These are phyloP conservation scores for Acacia pycnantha DNA, from an alignment of 331 rosid genomes.

Conservation along the genomic window DNA sequence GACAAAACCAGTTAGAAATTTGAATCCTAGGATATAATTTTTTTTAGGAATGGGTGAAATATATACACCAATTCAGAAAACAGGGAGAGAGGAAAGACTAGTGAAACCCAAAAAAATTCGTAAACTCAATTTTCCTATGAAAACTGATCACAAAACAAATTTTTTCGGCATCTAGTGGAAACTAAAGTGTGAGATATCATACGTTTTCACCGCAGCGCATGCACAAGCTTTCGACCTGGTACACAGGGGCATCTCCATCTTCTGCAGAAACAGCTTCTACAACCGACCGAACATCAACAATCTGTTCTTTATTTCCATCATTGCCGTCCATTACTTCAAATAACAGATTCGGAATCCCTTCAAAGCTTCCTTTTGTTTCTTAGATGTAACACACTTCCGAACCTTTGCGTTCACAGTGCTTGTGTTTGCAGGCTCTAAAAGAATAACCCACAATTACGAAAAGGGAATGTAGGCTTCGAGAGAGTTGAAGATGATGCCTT, in stretches of 20 bases:
- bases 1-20: neutral
- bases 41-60: neutral
- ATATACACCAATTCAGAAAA: neutral
- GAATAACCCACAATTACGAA: neutral
- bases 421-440: neutral
- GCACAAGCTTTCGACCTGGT: conserved; percentile 78
- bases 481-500: neutral
- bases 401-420: neutral
- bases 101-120: neutral
- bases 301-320: conserved; percentile 32
- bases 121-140: neutral
- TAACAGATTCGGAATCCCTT: neutral
- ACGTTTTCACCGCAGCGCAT: conserved; percentile 91
- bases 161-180: neutral
- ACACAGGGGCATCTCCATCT: conserved; percentile 60
- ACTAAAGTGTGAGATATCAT: neutral
- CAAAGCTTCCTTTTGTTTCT: neutral
- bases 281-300: conserved; percentile 75
- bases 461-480: neutral
- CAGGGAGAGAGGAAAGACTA: neutral
- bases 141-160: neutral
- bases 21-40: neutral
- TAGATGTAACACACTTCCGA: neutral
- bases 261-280: conserved; percentile 81
- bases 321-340: conserved; percentile 27